phyloP scores from a whole-genome alignment of 306 rosid genomes.

The Alnus rubra region DNA sequence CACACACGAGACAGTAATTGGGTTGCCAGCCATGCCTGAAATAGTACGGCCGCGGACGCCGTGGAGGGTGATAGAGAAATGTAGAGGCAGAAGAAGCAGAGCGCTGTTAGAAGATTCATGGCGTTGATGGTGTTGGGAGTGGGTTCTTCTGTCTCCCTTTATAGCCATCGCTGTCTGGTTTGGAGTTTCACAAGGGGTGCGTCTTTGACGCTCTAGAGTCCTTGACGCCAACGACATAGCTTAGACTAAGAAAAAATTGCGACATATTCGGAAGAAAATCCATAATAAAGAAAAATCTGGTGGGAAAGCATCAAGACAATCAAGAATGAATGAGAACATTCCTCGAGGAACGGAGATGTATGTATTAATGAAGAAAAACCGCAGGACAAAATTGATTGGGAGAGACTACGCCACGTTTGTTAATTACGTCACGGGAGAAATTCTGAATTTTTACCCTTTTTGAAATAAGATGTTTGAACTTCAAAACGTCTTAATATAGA shows the following conservation, averaged over 20 bases:
- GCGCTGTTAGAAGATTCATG: conserved; percentile 34
- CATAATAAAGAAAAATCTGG: not conserved
- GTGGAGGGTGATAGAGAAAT: conserved; percentile 41
- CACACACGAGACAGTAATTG: not conserved
- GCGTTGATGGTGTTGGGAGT: conserved; percentile 13
- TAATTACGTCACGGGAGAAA: too few relatives aligned
- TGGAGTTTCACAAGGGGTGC: not conserved
- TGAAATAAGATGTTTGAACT: too few relatives aligned
- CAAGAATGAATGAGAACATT: not conserved
- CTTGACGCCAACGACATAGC: not conserved
- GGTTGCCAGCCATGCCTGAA: conserved; percentile 51
- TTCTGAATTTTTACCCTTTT: too few relatives aligned
- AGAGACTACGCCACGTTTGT: too few relatives aligned
- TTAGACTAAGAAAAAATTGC: too few relatives aligned
- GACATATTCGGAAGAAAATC: not conserved
- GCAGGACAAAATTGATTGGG: too few relatives aligned
- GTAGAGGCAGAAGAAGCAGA: conserved; percentile 36
- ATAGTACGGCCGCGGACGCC: conserved; percentile 51
- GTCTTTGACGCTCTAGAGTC: not conserved
- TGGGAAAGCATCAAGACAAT: too few relatives aligned
- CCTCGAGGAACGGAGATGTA: too few relatives aligned
- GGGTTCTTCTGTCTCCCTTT: conserved; percentile 18
- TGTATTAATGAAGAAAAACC: too few relatives aligned
- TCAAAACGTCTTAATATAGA: too few relatives aligned
- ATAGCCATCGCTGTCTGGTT: conserved; percentile 2